These are phyloP conservation scores for Curvularia verruculosa DNA, from an alignment of 2,329 filamentous ascomycete genomes.

Conservation along the genomic window DNA sequence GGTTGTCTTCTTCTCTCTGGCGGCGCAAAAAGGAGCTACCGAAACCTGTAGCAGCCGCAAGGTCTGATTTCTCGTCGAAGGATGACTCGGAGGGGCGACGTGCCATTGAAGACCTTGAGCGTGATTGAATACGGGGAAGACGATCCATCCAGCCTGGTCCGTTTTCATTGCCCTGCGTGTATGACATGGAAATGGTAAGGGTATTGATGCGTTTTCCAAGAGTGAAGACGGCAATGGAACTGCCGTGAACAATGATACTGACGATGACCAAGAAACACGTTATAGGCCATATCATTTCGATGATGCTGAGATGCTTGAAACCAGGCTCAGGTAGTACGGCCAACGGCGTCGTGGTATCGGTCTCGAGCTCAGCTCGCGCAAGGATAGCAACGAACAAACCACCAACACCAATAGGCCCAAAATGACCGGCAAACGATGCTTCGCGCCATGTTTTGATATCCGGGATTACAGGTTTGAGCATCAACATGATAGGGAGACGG, in stretches of 20 bases:
- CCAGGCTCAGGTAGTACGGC: conserved; percentile 62
- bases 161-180: conserved; percentile 87
- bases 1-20: conserved; percentile 74
- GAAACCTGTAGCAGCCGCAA: conserved; percentile 68
- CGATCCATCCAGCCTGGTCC: conserved; percentile 95
- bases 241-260: conserved; percentile 94
- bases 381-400: conserved; percentile 95
- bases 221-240: conserved; percentile 97
- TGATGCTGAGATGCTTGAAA: conserved; percentile 70
- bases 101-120: conserved; percentile 75
- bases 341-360: conserved; percentile 74
- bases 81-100: conserved; percentile 66
- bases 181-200: conserved; percentile 91
- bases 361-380: conserved; percentile 88
- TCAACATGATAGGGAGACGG: conserved; percentile 92
- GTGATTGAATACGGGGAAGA: conserved; percentile 80
- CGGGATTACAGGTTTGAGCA: conserved; percentile 88
- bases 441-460: conserved; percentile 99
- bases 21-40: conserved; percentile 80
- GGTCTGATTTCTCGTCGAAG: conserved; percentile 64
- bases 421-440: conserved; percentile 94
- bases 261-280: conserved; percentile 91
- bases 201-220: conserved; percentile 98
- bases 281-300: conserved; percentile 93
- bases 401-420: conserved; percentile 95